Evolutionary conservation across 1,139 yeast genomes (phyloP), one percentile per base, ranked within the genome.

Genomic region (Scheffersomyces insectosa): DNA sequence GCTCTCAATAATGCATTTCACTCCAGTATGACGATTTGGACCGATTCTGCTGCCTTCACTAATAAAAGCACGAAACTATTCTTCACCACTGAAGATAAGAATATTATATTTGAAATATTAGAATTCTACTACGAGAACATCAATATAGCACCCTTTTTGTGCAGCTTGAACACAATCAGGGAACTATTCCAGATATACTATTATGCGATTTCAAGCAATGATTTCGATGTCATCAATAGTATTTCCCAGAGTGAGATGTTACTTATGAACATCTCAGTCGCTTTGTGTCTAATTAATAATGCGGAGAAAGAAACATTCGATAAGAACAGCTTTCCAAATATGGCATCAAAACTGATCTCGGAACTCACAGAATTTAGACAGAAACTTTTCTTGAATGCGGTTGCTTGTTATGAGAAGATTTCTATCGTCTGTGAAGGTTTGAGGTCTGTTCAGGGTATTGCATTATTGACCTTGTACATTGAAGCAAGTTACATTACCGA

Each of bases 401-500:
- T 63, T 25, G 50, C 44, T 35, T 55, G 54, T 40, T 65, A 60
- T 45, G 59, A 58, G 29, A 49, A 55, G 8, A 49, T 63, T 0
- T 45, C 57, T 5, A 41, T 53, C 6, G 36, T 48, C 23, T 47
- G 55, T 30, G 67, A 62, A 36, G 63, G 66, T 6, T 32, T 57
- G 1, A 46, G 38, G 16, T 45, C 65, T 1, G 42, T 64, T 5
- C 66, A 62, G 44, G 68, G 61, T 1, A 47, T 63, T 8, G 47
- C 63, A 1, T 49, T 64, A 29, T 44, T 64, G 35, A 48, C 55
- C 7, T 31, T 57, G 10, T 62, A 54, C 37, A 46, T 63, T 25
- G 67, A 64, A 32, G 51, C 57, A 3, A 50, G 50, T n/a, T 62
- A 55, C 48, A 42, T 59, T 7, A 51, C 63, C 11, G 62, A 59